Evolutionary conservation across 208 protist genomes (phyloP), one percentile per base, ranked within the genome.

Genomic region (Acanthamoeba culbertsoni): DNA sequence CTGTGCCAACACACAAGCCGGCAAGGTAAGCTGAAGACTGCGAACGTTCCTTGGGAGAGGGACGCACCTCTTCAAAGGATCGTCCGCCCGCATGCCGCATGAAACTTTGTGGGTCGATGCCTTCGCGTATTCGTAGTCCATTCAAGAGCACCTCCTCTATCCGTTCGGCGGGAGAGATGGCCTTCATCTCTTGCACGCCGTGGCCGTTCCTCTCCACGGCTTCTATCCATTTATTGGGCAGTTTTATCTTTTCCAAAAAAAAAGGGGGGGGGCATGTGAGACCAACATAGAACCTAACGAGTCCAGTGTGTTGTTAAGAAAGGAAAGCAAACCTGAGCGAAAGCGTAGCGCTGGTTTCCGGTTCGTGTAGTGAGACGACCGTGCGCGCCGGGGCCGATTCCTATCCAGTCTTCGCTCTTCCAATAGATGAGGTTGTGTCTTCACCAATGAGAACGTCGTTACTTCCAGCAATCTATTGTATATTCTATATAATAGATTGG

Each of bases 371-470:
- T 93, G 51, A 93, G 31, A 16, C 65, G 65, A 0, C 48, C 82
- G 46, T 62, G 75, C 31, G 94, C 86, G 48, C 94, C 94, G 10
- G 94, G 94, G 40, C 94, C 94, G 31, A 94, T 86, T 35, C 94
- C 94, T 55, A 95, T 94, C 71, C 93, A 95, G 65, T 94, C 92
- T 40, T 91, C 91, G 45, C 86, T 88, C 53, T 75, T 48, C 94
- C 94, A 95, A 93, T 95, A 95, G 28, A 93, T 92, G 46, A 79
- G 14, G 68, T 95, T 95, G 40, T 95, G 94, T 57, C 57, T 93
- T n/a, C n/a, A 23, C 18, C 40, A 35, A 82, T 63, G 28, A 31
- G 33, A 65, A n/a, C n/a, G n/a, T n/a, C n/a, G n/a, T n/a, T n/a
- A n/a, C n/a, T n/a, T n/a, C n/a, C n/a, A n/a, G n/a, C n/a, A n/a